A percentile compares a stretch with the other conserved stretches of the same genome.
phyloP scores from a whole-genome alignment of 176 grass and related monocot species.

The Lolium perenne region DNA sequence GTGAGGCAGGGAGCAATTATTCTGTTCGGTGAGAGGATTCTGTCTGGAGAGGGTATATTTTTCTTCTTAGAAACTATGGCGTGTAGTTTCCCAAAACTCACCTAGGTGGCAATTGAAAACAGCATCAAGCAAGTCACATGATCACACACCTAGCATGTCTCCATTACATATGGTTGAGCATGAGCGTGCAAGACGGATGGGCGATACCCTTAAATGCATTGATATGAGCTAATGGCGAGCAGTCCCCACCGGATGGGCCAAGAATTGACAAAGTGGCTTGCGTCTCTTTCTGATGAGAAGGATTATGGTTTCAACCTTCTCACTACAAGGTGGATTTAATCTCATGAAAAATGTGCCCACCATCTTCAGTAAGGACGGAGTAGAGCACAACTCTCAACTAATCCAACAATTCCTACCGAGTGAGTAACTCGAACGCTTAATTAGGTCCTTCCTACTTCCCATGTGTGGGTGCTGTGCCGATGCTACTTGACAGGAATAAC shows the following conservation, averaged over 20 bases:
- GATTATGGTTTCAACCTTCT: background rate
- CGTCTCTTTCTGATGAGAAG: conserved; percentile 17
- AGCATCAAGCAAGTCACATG: background rate
- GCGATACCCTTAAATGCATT: conserved; percentile 9
- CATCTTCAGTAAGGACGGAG: background rate
- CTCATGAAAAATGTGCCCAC: conserved; percentile 26
- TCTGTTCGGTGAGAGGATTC: no score
- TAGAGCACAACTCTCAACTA: conserved; percentile 34
- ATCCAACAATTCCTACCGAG: conserved; percentile 6
- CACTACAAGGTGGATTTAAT: background rate
- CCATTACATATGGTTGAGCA: conserved; percentile 10
- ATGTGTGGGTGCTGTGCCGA: background rate
- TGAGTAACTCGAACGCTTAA: background rate
- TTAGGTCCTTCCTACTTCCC: background rate
- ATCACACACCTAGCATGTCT: background rate
- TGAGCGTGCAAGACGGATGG: conserved; percentile 2
- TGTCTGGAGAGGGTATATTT: background rate
- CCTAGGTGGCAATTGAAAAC: background rate
- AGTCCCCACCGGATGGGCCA: background rate
- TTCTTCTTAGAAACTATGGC: background rate
- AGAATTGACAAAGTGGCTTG: background rate
- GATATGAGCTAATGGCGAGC: background rate
- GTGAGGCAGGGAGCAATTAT: no score
- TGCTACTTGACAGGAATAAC: background rate
- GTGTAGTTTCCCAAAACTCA: background rate